Base-by-base conservation (phyloP, 2,329 filamentous ascomycete genomes). In the Cercospora janseana region DNA sequence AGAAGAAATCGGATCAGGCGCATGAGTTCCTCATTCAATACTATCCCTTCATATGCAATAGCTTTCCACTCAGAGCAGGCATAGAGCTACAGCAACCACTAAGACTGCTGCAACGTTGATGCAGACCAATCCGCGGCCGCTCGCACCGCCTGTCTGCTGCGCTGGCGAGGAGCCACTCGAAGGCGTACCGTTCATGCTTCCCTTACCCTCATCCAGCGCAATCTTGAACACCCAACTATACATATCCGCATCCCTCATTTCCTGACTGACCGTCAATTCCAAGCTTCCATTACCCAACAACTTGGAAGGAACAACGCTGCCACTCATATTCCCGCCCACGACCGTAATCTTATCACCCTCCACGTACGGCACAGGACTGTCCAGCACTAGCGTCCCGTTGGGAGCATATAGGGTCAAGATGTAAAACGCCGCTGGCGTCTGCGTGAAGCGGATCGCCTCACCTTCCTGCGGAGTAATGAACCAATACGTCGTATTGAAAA, bases 401-500 rank as follows among this genome's bases (percentile, higher is more conserved):
- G 76, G 76, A 34, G 68, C 67, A 4, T 69, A 66, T 26, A 81
- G 56, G 2, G 72, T 70, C 10, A 74, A 55, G 28, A 80, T 68
- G 55, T 80, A 81, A 52, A 81, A 81, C 0, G 79, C 77, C 6
- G 77, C 72, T 1, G 66, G 51, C 0, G 72, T 79, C 57, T 74
- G 72, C 3, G 79, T 80, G 57, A 80, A 81, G 4, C 79, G 64
- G 0, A 80, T 60, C 5, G 72, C 63, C 1, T 64, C 66, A 0
- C 72, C 71, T 40, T 76, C 74, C 12, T 72, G 66, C 0, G 76
- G 69, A 4, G 66, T 70, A 2, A 77, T 63, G 55, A 74, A 72
- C 76, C 76, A 79, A 59, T 79, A 80, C 1, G 73, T 79, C 4
- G 79, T 82, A 48, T 78, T 76, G 60, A 76, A 82, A 15, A 83